These are phyloP conservation scores for Thinopyrum elongatum DNA, from an alignment of 176 grass and related monocot species.

Conservation along the genomic window DNA sequence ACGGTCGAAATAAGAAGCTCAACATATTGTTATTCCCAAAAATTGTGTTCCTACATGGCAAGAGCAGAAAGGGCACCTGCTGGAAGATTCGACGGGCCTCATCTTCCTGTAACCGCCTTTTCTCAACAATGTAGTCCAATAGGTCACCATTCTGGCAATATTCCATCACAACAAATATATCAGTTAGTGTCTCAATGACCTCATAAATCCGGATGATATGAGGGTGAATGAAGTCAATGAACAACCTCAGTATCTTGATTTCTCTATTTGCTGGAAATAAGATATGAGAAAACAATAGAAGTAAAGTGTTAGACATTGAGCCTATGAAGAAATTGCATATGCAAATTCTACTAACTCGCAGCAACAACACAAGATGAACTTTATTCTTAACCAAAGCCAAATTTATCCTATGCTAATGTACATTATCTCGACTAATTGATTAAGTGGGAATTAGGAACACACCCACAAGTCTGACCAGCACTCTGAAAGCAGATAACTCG, in stretches of 20 bases:
- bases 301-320: background rate
- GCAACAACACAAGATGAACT: background rate
- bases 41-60: background rate
- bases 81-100: conserved; percentile 87
- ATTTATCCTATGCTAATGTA: background rate
- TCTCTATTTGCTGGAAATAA: conserved; percentile 75
- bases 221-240: conserved; percentile 59
- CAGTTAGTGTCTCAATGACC: conserved; percentile 70
- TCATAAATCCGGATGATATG: conserved; percentile 93
- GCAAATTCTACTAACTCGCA: conserved; percentile 6
- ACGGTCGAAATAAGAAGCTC: conserved; percentile 1
- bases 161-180: conserved; percentile 92
- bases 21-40: background rate
- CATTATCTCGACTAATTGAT: background rate
- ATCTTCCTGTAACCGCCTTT: conserved; percentile 74
- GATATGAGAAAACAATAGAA: background rate
- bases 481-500: background rate
- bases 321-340: background rate
- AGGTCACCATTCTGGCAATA: conserved; percentile 83
- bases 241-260: conserved; percentile 84
- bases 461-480: background rate
- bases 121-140: conserved; percentile 90
- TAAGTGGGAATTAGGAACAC: background rate
- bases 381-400: background rate
- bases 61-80: conserved; percentile 46